Percentiles rank a stretch among this genome's conserved stretches.
These are phyloP conservation scores for Dioscorea cayenensis DNA, from an alignment of 116 monocot species.

Conservation along the genomic window DNA sequence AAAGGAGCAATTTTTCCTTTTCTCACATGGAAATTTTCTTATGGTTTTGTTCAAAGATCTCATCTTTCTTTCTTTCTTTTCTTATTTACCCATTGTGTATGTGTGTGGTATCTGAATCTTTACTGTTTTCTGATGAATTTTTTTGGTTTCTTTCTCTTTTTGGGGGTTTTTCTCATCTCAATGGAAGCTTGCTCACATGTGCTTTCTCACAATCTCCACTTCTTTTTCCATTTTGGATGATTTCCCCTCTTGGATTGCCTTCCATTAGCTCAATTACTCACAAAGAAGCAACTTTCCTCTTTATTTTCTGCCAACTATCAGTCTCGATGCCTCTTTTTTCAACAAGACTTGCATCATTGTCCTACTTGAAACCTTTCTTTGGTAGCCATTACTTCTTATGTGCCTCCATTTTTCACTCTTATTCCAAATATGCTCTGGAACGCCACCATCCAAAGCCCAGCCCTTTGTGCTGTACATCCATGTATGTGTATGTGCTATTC, in stretches of 20 bases:
- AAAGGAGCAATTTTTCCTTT: too few relatives aligned
- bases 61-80: not conserved
- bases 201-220: not conserved
- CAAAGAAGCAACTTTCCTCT: not conserved
- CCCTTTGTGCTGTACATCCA: too few relatives aligned
- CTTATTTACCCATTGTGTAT: too few relatives aligned
- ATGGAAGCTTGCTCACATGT: not conserved
- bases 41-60: not conserved
- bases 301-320: not conserved
- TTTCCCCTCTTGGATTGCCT: not conserved
- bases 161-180: not conserved
- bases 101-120: not conserved
- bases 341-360: not conserved
- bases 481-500: too few relatives aligned
- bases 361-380: not conserved
- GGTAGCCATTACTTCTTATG: not conserved
- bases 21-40: too few relatives aligned
- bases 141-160: not conserved
- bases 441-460: too few relatives aligned
- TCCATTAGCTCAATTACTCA: not conserved
- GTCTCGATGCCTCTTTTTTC: not conserved
- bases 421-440: not conserved
- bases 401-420: conserved; percentile 1
- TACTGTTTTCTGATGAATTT: not conserved
- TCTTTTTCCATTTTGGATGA: not conserved